phyloP scores from a whole-genome alignment of 2,329 filamentous ascomycete species.

The Hysterium pulicare region DNA sequence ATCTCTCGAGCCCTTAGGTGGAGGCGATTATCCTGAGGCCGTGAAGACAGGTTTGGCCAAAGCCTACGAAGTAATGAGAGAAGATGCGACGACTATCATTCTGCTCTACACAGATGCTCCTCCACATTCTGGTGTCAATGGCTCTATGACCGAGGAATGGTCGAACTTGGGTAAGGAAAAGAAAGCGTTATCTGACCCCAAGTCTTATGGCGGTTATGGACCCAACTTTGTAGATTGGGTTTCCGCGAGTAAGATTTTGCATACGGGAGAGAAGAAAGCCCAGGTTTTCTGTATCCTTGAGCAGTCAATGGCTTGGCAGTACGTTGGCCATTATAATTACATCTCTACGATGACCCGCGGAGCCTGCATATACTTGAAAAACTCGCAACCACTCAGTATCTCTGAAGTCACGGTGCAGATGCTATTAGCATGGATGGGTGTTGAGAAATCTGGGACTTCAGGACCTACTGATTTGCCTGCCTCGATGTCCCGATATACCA shows the following conservation, averaged over 20 bases:
- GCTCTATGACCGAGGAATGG: constrained; percentile 19
- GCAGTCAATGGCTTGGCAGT: constrained; percentile 3
- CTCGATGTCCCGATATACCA: constrained; percentile 17
- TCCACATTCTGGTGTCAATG: constrained; percentile 40
- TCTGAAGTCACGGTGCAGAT: constrained; percentile 43
- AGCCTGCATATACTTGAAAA: constrained; percentile 34
- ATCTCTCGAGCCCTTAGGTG: constrained; percentile 30
- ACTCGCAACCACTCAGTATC: constrained; percentile 27
- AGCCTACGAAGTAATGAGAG: constrained; percentile 48
- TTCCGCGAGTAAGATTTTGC: constrained; percentile 34
- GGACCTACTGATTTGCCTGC: constrained; percentile 9
- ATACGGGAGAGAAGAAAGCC: constrained; percentile 36
- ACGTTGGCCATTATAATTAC: constrained; percentile 39
- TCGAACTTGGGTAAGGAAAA: constrained; percentile 30
- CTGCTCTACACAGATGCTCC: constrained; percentile 50
- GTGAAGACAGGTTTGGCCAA: constrained; percentile 49
- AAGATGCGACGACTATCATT: constrained; percentile 49
- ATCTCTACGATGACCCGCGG: constrained; percentile 45
- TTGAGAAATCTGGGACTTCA: constrained; percentile 17
- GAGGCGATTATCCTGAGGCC: constrained; percentile 48
- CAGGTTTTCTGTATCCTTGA: constrained; percentile 46
- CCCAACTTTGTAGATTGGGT: constrained; percentile 47
- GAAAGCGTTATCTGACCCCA: constrained; percentile 11
- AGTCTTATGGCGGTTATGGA: constrained; percentile 32
- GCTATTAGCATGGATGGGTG: constrained; percentile 46